Evolutionary conservation across 208 protist genomes (phyloP).

Genomic region (Leptomonas seymouri): DNA sequence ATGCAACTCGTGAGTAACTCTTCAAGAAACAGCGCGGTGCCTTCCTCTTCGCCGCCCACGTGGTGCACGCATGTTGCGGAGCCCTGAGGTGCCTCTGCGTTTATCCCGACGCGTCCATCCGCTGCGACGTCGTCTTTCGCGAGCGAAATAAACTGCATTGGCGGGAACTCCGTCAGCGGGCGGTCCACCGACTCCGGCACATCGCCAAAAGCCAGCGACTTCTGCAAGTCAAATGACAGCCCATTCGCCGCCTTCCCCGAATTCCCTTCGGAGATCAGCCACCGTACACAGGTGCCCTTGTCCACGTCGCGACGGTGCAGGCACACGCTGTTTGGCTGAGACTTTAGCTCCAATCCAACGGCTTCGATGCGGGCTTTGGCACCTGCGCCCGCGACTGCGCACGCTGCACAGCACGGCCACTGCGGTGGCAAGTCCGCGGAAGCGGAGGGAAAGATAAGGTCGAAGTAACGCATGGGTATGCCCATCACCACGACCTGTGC

Average conservation of each 20-base stretch:
- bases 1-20: conserved; percentile 33
- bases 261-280: conserved; percentile 30
- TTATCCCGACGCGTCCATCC: conserved; percentile 11
- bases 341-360: conserved; percentile 43
- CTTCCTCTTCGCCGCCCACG: conserved; percentile 68
- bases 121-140: conserved; percentile 27
- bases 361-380: conserved; percentile 22
- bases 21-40: conserved; percentile 54
- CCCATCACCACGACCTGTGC: conserved; percentile 61
- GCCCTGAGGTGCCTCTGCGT: background rate
- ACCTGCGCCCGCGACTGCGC: conserved; percentile 18
- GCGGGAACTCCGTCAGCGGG: conserved; percentile 43
- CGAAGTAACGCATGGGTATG: conserved; percentile 48
- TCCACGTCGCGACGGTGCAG: conserved; percentile 42
- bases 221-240: conserved; percentile 32
- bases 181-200: conserved; percentile 55
- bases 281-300: conserved; percentile 57
- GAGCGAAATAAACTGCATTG: conserved; percentile 63
- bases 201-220: conserved; percentile 53
- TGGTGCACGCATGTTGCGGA: conserved; percentile 18
- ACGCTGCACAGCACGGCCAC: conserved; percentile 43
- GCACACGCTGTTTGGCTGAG: conserved; percentile 69
- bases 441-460: conserved; percentile 33
- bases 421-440: background rate
- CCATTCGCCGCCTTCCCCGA: background rate